Base-by-base conservation (phyloP, 352 stramenopile genomes). In the Phytopythium litorale region DNA sequence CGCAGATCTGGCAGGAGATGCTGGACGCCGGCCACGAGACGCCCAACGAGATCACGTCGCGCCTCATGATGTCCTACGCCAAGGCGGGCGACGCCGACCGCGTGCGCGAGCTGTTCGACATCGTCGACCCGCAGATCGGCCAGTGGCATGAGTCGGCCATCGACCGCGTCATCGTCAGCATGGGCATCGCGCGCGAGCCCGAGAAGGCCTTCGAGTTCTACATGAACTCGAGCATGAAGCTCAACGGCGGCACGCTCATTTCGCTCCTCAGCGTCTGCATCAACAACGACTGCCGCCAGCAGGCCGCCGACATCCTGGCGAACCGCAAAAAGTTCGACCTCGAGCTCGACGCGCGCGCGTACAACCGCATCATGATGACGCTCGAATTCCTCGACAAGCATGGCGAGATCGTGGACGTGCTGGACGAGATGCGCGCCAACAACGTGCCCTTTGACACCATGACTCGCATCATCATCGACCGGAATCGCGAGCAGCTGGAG, bases 251-350 rank as follows among this genome's bases (percentile, higher is more conserved):
- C 30, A 92, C 84, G 56, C 69, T 92, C 30, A 88, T 88, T 40
- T 74, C 81, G 49, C 62, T 92, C 53, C 64, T 92, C 32, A 85
- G 81, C 48, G 78, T 91, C 21, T 92, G 80, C 64, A 72, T 71
- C 38, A 75, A 73, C 70, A 89, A 89, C 65, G 76, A 87, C 63
- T 92, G 84, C 66, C 67, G 71, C 23, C 75, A 91, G 62, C 78
- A 92, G 56, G 81, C 84, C 7, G 64, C 73, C 21, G 81, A 91
- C 65, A 90, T 92, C 48, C 62, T 92, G 38, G 76, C 75, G 9
- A 92, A 92, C 67, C 81, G 84, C 64, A 88, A 83, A 63, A 85
- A 82, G 48, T 93, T 93, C 54, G 76, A 90, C 63, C 63, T 93
- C 56, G 65, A 68, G 37, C 70, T 93, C 15, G 71, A 93, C 56